Conservation (phyloP, 257 asterid species). For the Salvia rosmarinus region DNA sequence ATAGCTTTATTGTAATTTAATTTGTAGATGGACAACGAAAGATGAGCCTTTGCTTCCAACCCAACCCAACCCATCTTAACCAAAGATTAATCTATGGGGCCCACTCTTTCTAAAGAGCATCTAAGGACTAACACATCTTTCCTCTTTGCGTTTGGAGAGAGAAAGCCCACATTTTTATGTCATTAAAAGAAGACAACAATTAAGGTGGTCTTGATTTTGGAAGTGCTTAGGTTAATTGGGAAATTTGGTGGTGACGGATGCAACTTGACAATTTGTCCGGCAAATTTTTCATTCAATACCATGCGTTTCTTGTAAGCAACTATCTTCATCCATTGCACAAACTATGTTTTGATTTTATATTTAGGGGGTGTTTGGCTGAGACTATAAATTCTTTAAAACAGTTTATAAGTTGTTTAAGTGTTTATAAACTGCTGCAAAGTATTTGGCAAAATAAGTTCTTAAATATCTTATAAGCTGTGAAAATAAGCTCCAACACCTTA, state of each 20-base stretch:
- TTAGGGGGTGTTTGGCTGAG: too few relatives aligned
- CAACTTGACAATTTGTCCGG: conserved; percentile 32
- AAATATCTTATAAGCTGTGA: too few relatives aligned
- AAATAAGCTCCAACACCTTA: too few relatives aligned
- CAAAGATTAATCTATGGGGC: conserved; percentile 43
- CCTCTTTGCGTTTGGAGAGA: conserved; percentile 23
- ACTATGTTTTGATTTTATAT: not conserved
- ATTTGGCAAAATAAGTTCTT: too few relatives aligned
- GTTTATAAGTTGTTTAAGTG: too few relatives aligned
- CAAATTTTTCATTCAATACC: conserved; percentile 16
- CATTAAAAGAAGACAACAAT: conserved; percentile 35
- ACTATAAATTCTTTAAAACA: too few relatives aligned
- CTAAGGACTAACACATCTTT: conserved; percentile 35
- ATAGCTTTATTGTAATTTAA: too few relatives aligned
- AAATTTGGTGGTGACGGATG: conserved; percentile 58
- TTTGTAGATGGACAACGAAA: conserved; percentile 44
- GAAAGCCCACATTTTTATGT: conserved; percentile 17
- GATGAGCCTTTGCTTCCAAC: conserved; percentile 61
- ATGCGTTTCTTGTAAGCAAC: conserved; percentile 27
- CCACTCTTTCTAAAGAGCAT: conserved; percentile 57
- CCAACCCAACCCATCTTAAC: conserved; percentile 69
- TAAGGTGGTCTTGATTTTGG: conserved; percentile 35
- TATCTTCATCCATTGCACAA: not conserved
- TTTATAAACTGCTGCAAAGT: too few relatives aligned
- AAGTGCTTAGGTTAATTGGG: conserved; percentile 52